Evolutionary conservation across 108 stramenopile genomes (phyloP), one percentile per base, ranked within the genome.

Genomic region (Parietichytrium sp.): DNA sequence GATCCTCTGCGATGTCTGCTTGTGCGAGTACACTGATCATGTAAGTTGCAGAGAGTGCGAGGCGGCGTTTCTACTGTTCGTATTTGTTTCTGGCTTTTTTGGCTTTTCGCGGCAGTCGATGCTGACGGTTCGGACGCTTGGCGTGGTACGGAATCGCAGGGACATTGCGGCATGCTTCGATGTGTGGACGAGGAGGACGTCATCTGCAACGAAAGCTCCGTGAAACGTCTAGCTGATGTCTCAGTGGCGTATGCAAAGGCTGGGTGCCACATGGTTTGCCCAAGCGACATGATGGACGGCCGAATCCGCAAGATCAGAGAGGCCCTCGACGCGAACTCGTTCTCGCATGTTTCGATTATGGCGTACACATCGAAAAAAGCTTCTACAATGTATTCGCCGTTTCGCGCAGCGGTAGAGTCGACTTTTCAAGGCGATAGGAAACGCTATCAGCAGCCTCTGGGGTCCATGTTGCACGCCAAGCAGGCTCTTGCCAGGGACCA

Each of bases 291-390:
- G 94, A 93, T 93, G 93, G 98, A 99, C 81, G 98, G 98, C 3
- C 94, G 98, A 29, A 94, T 99, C 26, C 94, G 94, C 47, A 96
- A 96, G 15, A 95, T 99, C 55, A 93, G 98, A 26, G 94, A 95
- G 83, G 96, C 97, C 52, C 90, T 99, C 27, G 98, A 99, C 82
- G 90, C 95, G 20, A 96, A 97, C 82, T 97, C 97, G n/a, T 96
- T 95, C 89, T 96, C 96, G 33, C 93, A 99, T 85, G 96, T 97
- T 33, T 94, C 93, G 30, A 97, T 99, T 82, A 87, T 99, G 78
- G 90, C 96, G n/a, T 99, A 99, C 92, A 96, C 98, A 38, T 96
- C 97, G 83, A 99, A 99, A 83, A 98, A 97, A 80, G 98, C 98
- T 18, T 95, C 94, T 33, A 96, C 97, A 4, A 98, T 94, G 89